Evolutionary conservation across 148 eudicot species (phyloP).

Genomic region (Rhododendron mucronatum): DNA sequence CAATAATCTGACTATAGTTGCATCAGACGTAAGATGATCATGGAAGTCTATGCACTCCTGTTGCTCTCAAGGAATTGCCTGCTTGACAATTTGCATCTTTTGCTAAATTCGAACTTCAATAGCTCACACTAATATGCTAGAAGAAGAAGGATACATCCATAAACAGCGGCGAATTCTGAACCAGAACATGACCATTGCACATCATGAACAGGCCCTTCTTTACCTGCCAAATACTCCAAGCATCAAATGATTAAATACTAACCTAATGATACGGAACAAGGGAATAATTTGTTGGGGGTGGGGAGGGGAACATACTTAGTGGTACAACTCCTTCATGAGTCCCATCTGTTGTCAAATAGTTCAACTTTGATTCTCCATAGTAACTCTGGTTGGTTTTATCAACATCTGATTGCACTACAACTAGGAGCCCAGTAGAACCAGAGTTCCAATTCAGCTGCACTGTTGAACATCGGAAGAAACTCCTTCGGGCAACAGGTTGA

Average conservation of each 20-base stretch:
- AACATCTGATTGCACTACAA: conserved; percentile 91
- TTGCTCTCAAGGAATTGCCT: not conserved
- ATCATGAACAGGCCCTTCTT: conserved; percentile 98
- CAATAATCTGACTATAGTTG: not conserved
- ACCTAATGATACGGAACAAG: not conserved
- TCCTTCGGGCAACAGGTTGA: conserved; percentile 84
- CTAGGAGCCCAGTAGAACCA: conserved; percentile 86
- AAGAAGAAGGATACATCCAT: conserved; percentile 88
- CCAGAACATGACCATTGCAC: conserved; percentile 95
- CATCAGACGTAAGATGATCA: not conserved
- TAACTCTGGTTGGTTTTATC: conserved; percentile 99
- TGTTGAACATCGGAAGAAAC: conserved; percentile 88
- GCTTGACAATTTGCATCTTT: not conserved
- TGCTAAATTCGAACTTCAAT: not conserved
- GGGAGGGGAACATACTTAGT: conserved; percentile 51
- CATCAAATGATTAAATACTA: conserved; percentile 15
- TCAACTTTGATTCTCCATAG: conserved; percentile 93
- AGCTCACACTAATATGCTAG: not conserved
- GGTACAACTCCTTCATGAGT: conserved; percentile 86
- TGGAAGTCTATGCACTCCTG: not conserved
- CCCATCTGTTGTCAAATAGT: conserved; percentile 90
- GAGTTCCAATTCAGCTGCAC: conserved; percentile 82
- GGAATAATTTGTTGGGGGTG: not conserved
- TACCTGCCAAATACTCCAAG: conserved; percentile 43
- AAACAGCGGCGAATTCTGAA: conserved; percentile 91